These are phyloP conservation scores for Plasmodium vinckei DNA, from an alignment of 169 alveolate species.

Conservation along the genomic window DNA sequence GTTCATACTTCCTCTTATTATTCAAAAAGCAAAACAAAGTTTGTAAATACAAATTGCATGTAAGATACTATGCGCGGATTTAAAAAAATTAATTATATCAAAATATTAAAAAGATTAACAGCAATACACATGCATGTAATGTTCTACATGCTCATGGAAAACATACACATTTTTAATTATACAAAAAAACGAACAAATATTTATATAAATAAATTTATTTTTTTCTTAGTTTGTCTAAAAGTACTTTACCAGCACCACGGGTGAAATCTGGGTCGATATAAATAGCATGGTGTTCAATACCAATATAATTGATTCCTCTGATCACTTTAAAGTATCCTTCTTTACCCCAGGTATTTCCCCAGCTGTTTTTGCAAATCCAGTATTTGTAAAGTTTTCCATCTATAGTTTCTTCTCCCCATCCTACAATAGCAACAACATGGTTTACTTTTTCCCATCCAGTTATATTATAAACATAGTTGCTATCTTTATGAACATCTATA, in stretches of 20 bases:
- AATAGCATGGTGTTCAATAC: conserved; percentile 91
- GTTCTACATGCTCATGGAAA: too few species aligned
- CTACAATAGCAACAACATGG: conserved; percentile 92
- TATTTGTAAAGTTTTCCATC: conserved; percentile 81
- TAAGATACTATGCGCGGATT: too few species aligned
- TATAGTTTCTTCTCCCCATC: conserved; percentile 91
- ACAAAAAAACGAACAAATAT: conserved; percentile 1
- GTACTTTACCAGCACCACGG: conserved; percentile 84
- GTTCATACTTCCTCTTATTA: too few species aligned
- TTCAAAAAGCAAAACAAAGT: too few species aligned
- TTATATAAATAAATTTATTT: neutral
- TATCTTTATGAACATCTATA: neutral
- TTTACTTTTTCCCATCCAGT: conserved; percentile 92
- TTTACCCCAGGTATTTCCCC: conserved; percentile 89
- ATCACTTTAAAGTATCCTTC: conserved; percentile 87
- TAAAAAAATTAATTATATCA: too few species aligned
- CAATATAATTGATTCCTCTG: conserved; percentile 87
- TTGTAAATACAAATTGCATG: too few species aligned
- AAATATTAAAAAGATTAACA: too few species aligned
- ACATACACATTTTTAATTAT: neutral
- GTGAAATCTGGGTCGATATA: conserved; percentile 90
- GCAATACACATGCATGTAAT: too few species aligned
- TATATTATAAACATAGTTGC: conserved; percentile 11
- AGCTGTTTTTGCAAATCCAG: conserved; percentile 90
- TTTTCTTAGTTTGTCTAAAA: conserved; percentile 24